Base-by-base conservation (phyloP, 1,284 basidiomycete species). In the Cutaneotrichosporon sp. region DNA sequence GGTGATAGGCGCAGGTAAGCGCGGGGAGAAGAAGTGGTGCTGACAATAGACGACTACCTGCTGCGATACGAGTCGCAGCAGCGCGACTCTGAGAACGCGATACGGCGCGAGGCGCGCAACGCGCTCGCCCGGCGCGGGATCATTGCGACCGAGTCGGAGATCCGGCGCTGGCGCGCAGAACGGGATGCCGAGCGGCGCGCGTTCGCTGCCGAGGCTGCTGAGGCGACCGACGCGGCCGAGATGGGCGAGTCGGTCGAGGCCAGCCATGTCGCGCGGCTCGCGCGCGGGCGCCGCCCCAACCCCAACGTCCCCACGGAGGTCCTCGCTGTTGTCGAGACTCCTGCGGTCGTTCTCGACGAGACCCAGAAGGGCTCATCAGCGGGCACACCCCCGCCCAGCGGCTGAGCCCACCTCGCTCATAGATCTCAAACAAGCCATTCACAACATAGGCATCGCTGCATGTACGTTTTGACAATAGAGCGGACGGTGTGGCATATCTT, bases 61-160 rank as follows among this genome's bases (percentile, higher is more conserved):
- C 75, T 88, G 36, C 76, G 79, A 52, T 85, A 87, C 65, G 88
- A 91, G 74, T 77, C 78, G 35, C 73, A 78, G 46, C 78, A 84
- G 61, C 81, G 89, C 22, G 72, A 77, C 54, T 78, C 81, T 49
- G 88, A 91, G 68, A 83, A 84, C 60, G 75, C 79, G 8, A 74
- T 90, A 37, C 82, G 89, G 30, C 80, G 81, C 47, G 79, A 87
- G 67, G 89, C 89, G 13, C 80, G 86, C 30, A 76, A 85, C 38
- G 87, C 88, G 49, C 80, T 92, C 50, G 83, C 84, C 13, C 79
- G 81, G 36, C 80, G 81, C 57, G 57, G 57, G 17, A 78, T 87
- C 44, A 81, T 91, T 54, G 83, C 84, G 4, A 90, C 88, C 8
- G 89, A 92, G 72, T 83, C 84, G 10, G 88, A 87, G 64, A 90